Conservation (phyloP, 148 eudicot genomes). For the Tetragonia tetragonoides region DNA sequence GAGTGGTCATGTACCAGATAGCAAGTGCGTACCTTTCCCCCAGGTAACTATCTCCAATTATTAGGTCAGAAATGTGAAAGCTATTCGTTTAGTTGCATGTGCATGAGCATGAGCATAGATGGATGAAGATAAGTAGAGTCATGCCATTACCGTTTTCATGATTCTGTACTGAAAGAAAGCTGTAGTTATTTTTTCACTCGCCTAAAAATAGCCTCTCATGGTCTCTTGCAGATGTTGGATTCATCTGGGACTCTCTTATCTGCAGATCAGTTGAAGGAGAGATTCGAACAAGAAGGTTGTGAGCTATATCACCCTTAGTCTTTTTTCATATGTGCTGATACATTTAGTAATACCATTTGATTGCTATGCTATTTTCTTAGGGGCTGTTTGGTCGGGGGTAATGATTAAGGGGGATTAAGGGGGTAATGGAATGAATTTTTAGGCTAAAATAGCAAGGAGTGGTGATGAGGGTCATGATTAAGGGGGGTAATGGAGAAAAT, state of each 20-base stretch:
- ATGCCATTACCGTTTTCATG: neutral
- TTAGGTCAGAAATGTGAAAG: neutral
- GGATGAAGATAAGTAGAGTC: neutral
- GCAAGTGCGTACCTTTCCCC: constrained; percentile 89
- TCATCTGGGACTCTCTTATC: constrained; percentile 72
- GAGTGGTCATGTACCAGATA: constrained; percentile 96
- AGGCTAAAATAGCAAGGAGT: no score
- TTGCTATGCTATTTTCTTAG: neutral
- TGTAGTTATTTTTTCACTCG: neutral
- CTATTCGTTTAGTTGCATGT: neutral
- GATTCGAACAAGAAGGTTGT: constrained; percentile 73
- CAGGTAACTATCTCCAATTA: constrained; percentile 39
- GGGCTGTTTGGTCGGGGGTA: no score
- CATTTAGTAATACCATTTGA: neutral
- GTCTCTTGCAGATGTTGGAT: constrained; percentile 65
- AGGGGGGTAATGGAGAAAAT: no score
- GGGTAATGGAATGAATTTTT: no score
- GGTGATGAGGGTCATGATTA: no score
- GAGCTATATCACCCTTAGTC: neutral
- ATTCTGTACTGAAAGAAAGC: neutral
- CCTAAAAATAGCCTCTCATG: neutral
- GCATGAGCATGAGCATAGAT: neutral
- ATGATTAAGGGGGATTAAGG: no score
- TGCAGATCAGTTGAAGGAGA: constrained; percentile 65
- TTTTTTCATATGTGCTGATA: neutral